Percentiles rank a stretch among this genome's conserved stretches.
phyloP scores from a whole-genome alignment of 2,329 filamentous ascomycete species.

The Fusarium camptoceras region DNA sequence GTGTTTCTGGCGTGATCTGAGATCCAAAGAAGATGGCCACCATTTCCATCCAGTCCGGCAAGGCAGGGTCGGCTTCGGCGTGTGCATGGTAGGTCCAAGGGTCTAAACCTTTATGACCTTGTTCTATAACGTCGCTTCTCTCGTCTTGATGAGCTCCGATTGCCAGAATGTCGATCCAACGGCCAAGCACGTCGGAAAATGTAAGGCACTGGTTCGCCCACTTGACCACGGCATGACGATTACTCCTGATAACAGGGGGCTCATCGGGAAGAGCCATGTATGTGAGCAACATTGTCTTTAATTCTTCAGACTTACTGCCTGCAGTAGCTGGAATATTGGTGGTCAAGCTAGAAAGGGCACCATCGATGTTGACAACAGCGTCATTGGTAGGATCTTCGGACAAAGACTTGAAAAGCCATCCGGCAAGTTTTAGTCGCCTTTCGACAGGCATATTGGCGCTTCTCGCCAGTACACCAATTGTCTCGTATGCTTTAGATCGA shows the following conservation, averaged over 20 bases:
- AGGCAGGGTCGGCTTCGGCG: conserved; percentile 53
- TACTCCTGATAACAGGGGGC: conserved; percentile 72
- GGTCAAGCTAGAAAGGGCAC: conserved; percentile 81
- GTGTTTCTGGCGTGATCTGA: conserved; percentile 48
- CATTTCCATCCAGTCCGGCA: conserved; percentile 66
- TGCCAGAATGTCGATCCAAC: conserved; percentile 91
- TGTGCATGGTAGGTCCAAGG: conserved; percentile 66
- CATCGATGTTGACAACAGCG: conserved; percentile 88
- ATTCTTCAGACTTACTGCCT: conserved; percentile 46
- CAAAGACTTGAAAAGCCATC: conserved; percentile 87
- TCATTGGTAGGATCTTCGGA: conserved; percentile 81
- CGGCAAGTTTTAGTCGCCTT: conserved; percentile 65
- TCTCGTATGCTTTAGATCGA: conserved; percentile 87
- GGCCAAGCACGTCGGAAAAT: conserved; percentile 80
- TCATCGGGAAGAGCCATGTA: conserved; percentile 71
- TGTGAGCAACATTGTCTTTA: conserved; percentile 70
- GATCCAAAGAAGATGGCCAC: conserved; percentile 61
- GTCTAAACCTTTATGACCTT: conserved; percentile 89
- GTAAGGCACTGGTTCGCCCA: conserved; percentile 91
- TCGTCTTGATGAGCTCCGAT: conserved; percentile 74
- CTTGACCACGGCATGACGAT: conserved; percentile 83
- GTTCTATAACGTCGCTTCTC: conserved; percentile 86
- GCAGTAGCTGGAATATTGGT: conserved; percentile 55
- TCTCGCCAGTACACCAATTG: conserved; percentile 83
- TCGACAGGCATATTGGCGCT: conserved; percentile 68